phyloP scores from a whole-genome alignment of 192 early-diverging fungal genomes.

The Tieghemiomyces parasiticus region DNA sequence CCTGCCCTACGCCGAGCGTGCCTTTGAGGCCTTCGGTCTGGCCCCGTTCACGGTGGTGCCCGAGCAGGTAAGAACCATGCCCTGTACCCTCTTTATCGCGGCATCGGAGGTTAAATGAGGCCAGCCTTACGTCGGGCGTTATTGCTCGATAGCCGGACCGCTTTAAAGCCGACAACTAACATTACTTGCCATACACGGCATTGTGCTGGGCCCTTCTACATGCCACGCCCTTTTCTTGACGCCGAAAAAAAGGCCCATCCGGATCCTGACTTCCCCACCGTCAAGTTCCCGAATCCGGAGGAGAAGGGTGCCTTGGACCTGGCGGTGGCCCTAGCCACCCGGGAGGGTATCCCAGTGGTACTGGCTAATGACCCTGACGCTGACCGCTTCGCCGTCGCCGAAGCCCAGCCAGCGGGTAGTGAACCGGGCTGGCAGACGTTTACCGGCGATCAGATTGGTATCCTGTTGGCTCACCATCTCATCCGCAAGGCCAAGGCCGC shows the following conservation, averaged over 20 bases:
- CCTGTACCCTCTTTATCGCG: too few species aligned
- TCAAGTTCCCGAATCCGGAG: conserved; percentile 75
- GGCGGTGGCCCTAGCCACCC: conserved; percentile 53
- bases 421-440: conserved; percentile 72
- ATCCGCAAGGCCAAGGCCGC: conserved; percentile 33
- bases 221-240: too few species aligned
- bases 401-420: conserved; percentile 48
- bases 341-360: conserved; percentile 37
- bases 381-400: conserved; percentile 82
- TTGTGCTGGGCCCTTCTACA: too few species aligned
- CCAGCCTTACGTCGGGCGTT: too few species aligned
- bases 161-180: too few species aligned
- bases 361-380: conserved; percentile 93
- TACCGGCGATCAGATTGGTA: conserved; percentile 82
- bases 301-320: conserved; percentile 73
- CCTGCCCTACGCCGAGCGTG: conserved; percentile 47
- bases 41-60: conserved; percentile 43
- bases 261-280: conserved; percentile 85
- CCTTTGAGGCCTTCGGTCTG: conserved; percentile 54
- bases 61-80: too few species aligned
- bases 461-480: conserved; percentile 53
- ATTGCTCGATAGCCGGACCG: too few species aligned
- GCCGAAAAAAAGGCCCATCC: too few species aligned
- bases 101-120: too few species aligned
- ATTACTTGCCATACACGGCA: too few species aligned